These are phyloP conservation scores for Penicillium canescens DNA, from an alignment of 495 filamentous ascomycete genomes.

Conservation along the genomic window DNA sequence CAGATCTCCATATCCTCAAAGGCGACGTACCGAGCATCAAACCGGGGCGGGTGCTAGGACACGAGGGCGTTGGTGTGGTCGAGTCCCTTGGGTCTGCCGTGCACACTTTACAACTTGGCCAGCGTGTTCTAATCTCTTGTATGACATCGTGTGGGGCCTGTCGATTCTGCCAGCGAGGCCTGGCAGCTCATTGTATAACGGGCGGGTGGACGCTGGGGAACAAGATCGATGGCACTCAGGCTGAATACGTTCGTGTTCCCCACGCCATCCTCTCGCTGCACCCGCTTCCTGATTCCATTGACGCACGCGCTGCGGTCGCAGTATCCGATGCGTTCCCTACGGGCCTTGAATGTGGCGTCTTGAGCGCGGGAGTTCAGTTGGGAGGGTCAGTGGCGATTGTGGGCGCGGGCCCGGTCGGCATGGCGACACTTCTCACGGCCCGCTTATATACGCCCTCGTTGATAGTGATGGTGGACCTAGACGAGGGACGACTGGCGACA, in stretches of 20 bases:
- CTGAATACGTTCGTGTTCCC: slow-evolving; percentile 50
- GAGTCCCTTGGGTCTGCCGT: slow-evolving; percentile 65
- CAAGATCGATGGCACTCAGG: slow-evolving; percentile 49
- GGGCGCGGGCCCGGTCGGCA: slow-evolving; percentile 53
- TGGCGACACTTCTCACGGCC: slow-evolving; percentile 47
- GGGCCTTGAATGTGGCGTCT: slow-evolving; percentile 48
- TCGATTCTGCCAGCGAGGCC: slow-evolving; percentile 34
- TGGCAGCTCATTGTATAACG: slow-evolving; percentile 38
- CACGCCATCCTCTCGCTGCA: slow-evolving; percentile 45
- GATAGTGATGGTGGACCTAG: slow-evolving; percentile 47
- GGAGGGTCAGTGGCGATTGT: slow-evolving; percentile 48
- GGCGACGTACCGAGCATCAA: slow-evolving; percentile 64
- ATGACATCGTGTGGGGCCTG: slow-evolving; percentile 44
- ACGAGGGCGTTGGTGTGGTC: slow-evolving; percentile 82
- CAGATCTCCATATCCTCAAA: slow-evolving; percentile 77
- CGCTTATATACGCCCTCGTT: slow-evolving; percentile 43
- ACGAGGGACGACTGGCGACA: slow-evolving; percentile 40
- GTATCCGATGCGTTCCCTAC: slow-evolving; percentile 52
- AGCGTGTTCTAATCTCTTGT: slow-evolving; percentile 44
- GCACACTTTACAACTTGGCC: slow-evolving; percentile 41
- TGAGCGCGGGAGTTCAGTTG: slow-evolving; percentile 44
- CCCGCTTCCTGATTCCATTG: slow-evolving; percentile 33
- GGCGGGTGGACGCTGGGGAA: slow-evolving; percentile 46
- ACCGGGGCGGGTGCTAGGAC: slow-evolving; percentile 77
- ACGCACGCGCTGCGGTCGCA: slow-evolving; percentile 38